phyloP scores from a whole-genome alignment of 345 rosid genomes.

The Lumnitzera racemosa region DNA sequence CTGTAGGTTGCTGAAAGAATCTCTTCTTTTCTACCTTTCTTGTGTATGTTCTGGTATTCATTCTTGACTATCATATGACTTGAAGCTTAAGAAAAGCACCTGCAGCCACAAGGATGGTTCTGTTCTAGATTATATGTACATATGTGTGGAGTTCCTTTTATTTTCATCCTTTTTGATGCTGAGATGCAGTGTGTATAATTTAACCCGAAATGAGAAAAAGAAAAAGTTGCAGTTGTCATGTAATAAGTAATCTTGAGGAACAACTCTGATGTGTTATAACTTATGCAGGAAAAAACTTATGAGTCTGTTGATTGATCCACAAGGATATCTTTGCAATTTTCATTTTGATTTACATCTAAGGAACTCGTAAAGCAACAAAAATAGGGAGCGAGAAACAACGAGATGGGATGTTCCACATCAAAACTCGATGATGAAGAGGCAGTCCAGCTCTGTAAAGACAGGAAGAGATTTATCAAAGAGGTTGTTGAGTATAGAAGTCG shows the following conservation, averaged over 20 bases:
- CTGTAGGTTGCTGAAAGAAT: slow-evolving; percentile 5
- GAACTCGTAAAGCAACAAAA: slow-evolving; percentile 9
- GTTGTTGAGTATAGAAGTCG: slow-evolving; percentile 80
- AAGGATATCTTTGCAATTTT: slow-evolving; percentile 11
- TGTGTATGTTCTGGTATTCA: not conserved
- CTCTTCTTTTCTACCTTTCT: slow-evolving; percentile 3
- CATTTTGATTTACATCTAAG: slow-evolving; percentile 21
- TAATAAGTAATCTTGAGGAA: too few relatives aligned
- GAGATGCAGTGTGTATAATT: too few relatives aligned
- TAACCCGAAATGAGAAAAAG: too few relatives aligned
- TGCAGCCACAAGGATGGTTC: too few relatives aligned
- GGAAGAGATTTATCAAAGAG: slow-evolving; percentile 82
- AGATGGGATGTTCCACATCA: slow-evolving; percentile 93
- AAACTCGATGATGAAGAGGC: slow-evolving; percentile 87
- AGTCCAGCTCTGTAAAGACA: slow-evolving; percentile 89
- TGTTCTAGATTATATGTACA: not conserved
- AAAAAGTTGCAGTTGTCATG: too few relatives aligned
- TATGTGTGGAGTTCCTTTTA: not conserved
- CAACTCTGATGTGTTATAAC: not conserved
- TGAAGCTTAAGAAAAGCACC: slow-evolving; percentile 37
- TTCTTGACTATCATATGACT: slow-evolving; percentile 15
- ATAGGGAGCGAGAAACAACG: slow-evolving; percentile 12
- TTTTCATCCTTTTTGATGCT: not conserved
- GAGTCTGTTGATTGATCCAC: slow-evolving; percentile 25
- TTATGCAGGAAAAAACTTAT: slow-evolving; percentile 20